Conservation (phyloP, 176 grass and related monocot genomes). For the Saccharum spontaneum region DNA sequence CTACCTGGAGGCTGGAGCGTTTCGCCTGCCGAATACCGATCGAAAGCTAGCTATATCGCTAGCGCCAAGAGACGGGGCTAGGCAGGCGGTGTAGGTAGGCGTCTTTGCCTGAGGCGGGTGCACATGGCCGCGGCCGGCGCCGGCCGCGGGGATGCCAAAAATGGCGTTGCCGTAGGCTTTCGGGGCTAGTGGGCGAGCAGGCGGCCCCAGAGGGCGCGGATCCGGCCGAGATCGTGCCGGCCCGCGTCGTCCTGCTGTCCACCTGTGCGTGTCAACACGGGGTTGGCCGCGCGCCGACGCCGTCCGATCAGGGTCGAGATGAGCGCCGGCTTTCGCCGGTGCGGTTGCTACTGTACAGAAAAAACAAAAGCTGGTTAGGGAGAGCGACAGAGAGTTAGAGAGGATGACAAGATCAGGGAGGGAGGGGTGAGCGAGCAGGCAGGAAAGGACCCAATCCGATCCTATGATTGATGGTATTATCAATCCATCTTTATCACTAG, state of each 20-base stretch:
- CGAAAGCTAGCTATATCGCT: neutral
- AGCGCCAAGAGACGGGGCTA: neutral
- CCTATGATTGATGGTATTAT: conserved; percentile 16
- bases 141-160: conserved; percentile 39
- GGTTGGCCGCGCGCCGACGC: conserved; percentile 3
- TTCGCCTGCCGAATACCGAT: neutral
- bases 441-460: conserved; percentile 7
- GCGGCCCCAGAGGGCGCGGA: conserved; percentile 21
- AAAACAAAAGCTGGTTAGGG: neutral
- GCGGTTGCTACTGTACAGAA: neutral
- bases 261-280: conserved; percentile 31
- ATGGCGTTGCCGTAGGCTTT: conserved; percentile 50
- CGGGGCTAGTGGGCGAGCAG: conserved; percentile 3
- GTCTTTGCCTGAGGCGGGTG: neutral
- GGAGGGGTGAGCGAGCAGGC: neutral
- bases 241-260: conserved; percentile 29
- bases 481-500: neutral
- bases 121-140: conserved; percentile 36
- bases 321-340: neutral
- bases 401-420: neutral
- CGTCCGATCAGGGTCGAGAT: conserved; percentile 27
- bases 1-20: no score
- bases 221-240: conserved; percentile 41
- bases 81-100: neutral
- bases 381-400: no score